These are phyloP conservation scores for Tolypocladium pustulatum DNA, from an alignment of 2,329 filamentous ascomycete species.

Conservation along the genomic window DNA sequence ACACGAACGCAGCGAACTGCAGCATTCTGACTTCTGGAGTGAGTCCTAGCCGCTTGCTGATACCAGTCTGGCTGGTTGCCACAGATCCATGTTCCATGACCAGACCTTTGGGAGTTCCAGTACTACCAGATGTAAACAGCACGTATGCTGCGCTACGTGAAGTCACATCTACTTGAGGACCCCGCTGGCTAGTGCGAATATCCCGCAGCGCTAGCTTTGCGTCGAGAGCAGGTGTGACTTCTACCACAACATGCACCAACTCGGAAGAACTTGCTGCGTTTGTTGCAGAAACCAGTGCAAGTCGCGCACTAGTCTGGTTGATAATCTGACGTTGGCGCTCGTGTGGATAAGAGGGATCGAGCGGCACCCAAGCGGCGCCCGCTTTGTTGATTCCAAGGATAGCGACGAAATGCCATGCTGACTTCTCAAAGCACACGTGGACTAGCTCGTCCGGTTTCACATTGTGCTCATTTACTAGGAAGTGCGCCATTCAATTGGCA, in stretches of 20 bases:
- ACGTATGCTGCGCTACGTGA: not conserved
- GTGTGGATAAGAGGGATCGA: constrained; percentile 2
- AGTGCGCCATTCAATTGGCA: constrained; percentile 25
- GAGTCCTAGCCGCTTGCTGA: not conserved
- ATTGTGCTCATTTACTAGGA: constrained; percentile 13
- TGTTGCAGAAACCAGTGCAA: not conserved
- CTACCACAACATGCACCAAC: not conserved
- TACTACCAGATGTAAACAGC: not conserved
- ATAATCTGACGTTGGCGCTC: not conserved
- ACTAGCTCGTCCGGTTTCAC: not conserved
- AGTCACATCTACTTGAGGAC: not conserved
- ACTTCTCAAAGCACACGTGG: constrained; percentile 4
- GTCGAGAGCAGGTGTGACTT: not conserved
- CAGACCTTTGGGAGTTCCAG: not conserved
- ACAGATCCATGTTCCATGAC: not conserved
- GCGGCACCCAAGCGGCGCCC: constrained; percentile 6
- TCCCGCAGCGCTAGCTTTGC: not conserved
- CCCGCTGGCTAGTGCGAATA: not conserved
- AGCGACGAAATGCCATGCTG: constrained; percentile 6
- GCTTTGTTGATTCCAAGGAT: constrained; percentile 7
- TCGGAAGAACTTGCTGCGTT: not conserved
- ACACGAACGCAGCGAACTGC: not conserved
- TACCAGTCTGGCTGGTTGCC: not conserved
- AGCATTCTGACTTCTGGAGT: not conserved
- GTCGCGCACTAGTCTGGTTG: not conserved